These are phyloP conservation scores for Xylaria venustula DNA, from an alignment of 495 filamentous ascomycete species.

Conservation along the genomic window DNA sequence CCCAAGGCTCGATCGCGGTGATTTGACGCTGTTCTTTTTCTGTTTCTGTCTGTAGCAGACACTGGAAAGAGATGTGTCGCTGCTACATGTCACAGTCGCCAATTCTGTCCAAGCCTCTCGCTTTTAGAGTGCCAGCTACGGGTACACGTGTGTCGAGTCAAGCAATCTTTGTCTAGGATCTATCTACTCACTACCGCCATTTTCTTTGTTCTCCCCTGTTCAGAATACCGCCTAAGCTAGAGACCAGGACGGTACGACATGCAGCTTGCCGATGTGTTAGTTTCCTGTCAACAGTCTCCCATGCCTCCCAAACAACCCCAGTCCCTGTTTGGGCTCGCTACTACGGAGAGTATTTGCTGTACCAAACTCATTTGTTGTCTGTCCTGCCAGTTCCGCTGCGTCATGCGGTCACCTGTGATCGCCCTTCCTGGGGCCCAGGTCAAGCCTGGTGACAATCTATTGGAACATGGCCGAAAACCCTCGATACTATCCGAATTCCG, in stretches of 20 bases:
- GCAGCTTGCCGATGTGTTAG: slow-evolving; percentile 48
- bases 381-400: slow-evolving; percentile 38
- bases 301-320: slow-evolving; percentile 43
- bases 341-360: slow-evolving; percentile 42
- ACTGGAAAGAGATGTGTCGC: slow-evolving; percentile 22
- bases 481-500: slow-evolving; percentile 36
- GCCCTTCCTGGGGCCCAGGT: slow-evolving; percentile 38
- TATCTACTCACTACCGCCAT: slow-evolving; percentile 32
- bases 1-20: slow-evolving; percentile 24
- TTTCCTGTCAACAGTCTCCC: slow-evolving; percentile 43
- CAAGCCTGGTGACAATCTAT: slow-evolving; percentile 33
- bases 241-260: slow-evolving; percentile 46
- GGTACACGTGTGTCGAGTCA: slow-evolving; percentile 54
- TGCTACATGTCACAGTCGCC: slow-evolving; percentile 22
- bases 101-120: slow-evolving; percentile 16
- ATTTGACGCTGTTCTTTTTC: no score
- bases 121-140: slow-evolving; percentile 23
- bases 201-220: slow-evolving; percentile 45
- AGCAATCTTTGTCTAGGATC: slow-evolving; percentile 36
- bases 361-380: slow-evolving; percentile 49
- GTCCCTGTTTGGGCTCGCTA: slow-evolving; percentile 41
- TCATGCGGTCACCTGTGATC: slow-evolving; percentile 44
- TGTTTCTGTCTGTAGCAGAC: slow-evolving; percentile 23
- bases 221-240: slow-evolving; percentile 33
- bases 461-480: slow-evolving; percentile 43